Base-by-base conservation (phyloP, 1,284 basidiomycete species). In the Heterobasidion occidentale region DNA sequence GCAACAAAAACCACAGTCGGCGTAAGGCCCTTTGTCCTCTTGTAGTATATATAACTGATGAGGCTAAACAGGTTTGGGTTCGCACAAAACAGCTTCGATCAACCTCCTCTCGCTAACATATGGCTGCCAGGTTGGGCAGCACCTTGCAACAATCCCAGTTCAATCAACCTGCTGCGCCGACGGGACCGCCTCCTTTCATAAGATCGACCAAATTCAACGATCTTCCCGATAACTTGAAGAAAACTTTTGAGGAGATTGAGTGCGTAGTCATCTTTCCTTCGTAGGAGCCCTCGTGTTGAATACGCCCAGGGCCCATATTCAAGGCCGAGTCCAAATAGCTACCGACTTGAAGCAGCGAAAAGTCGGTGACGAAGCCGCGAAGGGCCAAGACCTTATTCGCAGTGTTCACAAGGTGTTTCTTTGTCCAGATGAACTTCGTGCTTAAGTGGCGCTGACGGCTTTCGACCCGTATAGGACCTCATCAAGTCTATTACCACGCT, bases 121-220 rank as follows among this genome's bases (percentile, higher is more conserved):
- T 51, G 14, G 17, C 19, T 36, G 5, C 36, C 35, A 51, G 27
- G 15, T 34, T 51, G 34, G 36, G 36, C 36, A 49, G 36, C 2
- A 54, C 55, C 66, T 62, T 35, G n/a, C 55, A 46, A 46, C 55
- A 27, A 56, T 63, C 55, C 61, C 69, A 60, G 46, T 27, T 17
- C 48, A 7, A 17, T 58, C 17, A 53, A 11, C 66, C 64, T 14
- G 59, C 65, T 38, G 67, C 72, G 55, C 54, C 63, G 20, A 58
- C 61, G 35, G 75, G 74, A 2, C 70, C 74, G 33, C 75, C 78
- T n/a, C 68, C 76, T 1, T 86, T 90, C 63, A 81, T 78, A 15
- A 89, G 84, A 66, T 79, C 82, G 0, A 90, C 89, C 0, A 92
- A 90, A 66, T 93, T 91, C 68, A 91, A 93, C 53, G 90, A 93